phyloP scores from a whole-genome alignment of 495 filamentous ascomycete species.

The Aspergillus steynii region DNA sequence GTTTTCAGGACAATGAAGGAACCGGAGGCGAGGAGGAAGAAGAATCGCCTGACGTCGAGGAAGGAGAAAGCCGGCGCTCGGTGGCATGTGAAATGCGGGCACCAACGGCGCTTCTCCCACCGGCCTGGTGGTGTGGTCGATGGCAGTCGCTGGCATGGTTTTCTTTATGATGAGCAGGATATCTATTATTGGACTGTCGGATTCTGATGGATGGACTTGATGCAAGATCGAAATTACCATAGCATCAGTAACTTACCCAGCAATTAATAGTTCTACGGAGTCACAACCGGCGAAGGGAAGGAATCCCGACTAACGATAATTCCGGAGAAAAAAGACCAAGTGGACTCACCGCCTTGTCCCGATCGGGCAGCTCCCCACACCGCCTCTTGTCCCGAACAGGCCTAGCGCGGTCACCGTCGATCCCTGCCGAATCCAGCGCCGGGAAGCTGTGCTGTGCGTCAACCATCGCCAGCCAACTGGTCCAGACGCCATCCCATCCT shows the following conservation, averaged over 20 bases:
- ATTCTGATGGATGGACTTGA: too few species aligned
- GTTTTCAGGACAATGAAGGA: not conserved
- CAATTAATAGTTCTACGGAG: not conserved
- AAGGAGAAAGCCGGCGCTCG: not conserved
- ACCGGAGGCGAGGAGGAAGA: not conserved
- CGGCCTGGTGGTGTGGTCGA: not conserved
- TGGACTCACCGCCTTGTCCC: not conserved
- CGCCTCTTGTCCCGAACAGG: not conserved
- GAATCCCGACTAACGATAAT: not conserved
- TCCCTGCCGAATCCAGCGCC: too few species aligned
- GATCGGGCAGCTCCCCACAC: slow-evolving; percentile 1
- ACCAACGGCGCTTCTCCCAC: slow-evolving; percentile 4
- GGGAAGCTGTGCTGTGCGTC: not conserved
- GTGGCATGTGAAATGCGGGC: slow-evolving; percentile 13
- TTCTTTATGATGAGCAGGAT: too few species aligned
- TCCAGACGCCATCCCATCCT: not conserved
- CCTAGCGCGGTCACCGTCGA: too few species aligned
- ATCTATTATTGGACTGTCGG: too few species aligned
- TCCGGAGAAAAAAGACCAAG: too few species aligned
- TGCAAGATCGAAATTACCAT: too few species aligned
- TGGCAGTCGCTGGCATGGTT: too few species aligned
- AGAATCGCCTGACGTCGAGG: not conserved
- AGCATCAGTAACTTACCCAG: not conserved
- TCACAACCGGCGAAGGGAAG: too few species aligned
- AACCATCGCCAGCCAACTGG: not conserved